Base-by-base conservation (phyloP, 2,329 filamentous ascomycete genomes). In the Orbilia blumenaviensis region DNA sequence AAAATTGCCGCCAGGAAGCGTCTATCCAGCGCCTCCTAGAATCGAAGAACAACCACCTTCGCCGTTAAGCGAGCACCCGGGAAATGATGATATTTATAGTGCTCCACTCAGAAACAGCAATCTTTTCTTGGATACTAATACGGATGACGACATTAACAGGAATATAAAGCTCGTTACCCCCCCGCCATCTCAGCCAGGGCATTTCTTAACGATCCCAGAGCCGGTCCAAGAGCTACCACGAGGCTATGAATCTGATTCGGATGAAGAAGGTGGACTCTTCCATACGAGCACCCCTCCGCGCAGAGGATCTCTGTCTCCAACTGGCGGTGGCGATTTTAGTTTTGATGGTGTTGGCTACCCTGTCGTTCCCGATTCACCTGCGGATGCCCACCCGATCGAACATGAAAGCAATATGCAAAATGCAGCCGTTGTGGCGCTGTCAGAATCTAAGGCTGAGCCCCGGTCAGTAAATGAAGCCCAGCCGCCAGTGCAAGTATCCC, bases 271-370 rank as follows among this genome's bases (percentile, higher is more conserved):
- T 6, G 71, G 63, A 3, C 58, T 75, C 6, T 75, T 75, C 36
- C 71, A 75, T 21, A 75, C 71, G 12, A 75, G 63, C 56, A 75
- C 71, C 14, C 71, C 71, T n/a, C 71, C 71, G 29, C 71, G 63
- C 18, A 61, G 71, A 29, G 50, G 44, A 12, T 75, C 71, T n/a
- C 25, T 67, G 38, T 75, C 71, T 2, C 61, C 69, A 4, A 66
- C 71, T 29, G 62, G 52, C 18, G 62, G 32, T 12, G 52, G 52
- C 14, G 69, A 66, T 18, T 75, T 56, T 27, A 50, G 46, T 12
- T 67, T 75, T 14, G 63, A 52, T 2, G 63, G 54, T 42, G 46
- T 46, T 25, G 25, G n/a, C 0, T 63, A 34, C 21, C 46, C 42
- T 36, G 36, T 42, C 5, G 46, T 25, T 23, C 56, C 63, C 18